Evolutionary conservation across 306 rosid species (phyloP), one percentile per base, ranked within the genome.

Genomic region (Hippophae tibetana): DNA sequence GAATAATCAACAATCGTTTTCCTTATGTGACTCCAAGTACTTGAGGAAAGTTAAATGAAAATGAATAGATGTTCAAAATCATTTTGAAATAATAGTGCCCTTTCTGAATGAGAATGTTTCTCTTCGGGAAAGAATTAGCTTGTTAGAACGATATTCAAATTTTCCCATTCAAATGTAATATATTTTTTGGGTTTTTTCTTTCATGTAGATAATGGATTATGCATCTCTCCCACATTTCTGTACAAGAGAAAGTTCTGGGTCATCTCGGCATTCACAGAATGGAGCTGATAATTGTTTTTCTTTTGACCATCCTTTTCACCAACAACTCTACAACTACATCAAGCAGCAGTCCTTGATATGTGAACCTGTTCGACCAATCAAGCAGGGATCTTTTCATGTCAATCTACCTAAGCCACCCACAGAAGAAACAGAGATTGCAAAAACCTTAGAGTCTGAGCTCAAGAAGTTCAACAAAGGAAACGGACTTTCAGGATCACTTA

Each of bases 211-310:
- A 74, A 92, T 92, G 92, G 98, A 92, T 65, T 78, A 83, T 67
- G 55, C 70, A 27, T 81, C 92, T 59, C 92, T 92, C 47, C 98
- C 98, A 40, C 95, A 85, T 74, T 90, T 87, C 84, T 87, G 96
- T 75, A 74, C 63, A 78, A 71, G 31, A 56, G 98, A 81, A 69
- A 89, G 93, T 58, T 83, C 96, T 38, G 83, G 90, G 64, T 80
- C 96, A 52, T 92, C 98, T 46, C 77, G 57, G 42, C 72, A 66
- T 69, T 71, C 82, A 42, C 78, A 63, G 13, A 61, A 69, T 56
- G 87, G 87, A 61, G 54, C 53, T 47, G 79, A 76, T 51, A 81
- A 67, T 80, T 88, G 87, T 78, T 92, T 66, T 78, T 83, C 98
- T 65, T 54, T 78, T 72, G 96, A 85, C 66, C 96, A 92, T 60